Evolutionary conservation across 2,329 filamentous ascomycete species (phyloP), one percentile per base, ranked within the genome.

Genomic region (Xylariaceae sp.): DNA sequence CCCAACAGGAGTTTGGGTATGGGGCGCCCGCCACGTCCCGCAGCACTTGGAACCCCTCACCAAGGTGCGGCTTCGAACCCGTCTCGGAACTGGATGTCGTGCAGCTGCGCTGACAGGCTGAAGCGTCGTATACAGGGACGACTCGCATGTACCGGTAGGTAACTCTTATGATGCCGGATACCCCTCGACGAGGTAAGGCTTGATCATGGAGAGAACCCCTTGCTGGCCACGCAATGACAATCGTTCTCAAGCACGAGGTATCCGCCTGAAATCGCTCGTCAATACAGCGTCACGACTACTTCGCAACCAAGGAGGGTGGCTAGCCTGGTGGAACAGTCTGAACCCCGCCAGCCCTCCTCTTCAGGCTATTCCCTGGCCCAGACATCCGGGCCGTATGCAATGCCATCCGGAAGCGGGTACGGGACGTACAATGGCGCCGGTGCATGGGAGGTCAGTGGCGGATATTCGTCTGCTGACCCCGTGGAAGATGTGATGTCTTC

Each of bases 401-500:
- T n/a, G 46, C 57, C 29, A 14, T 46, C 46, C 36, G 47, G 38
- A 19, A 49, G 39, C 43, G 45, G 47, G 9, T 57, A 57, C 45
- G 50, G 48, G 26, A 61, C 63, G 12, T 68, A 67, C 45, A 59
- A 60, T 42, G 56, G 55, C 45, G 52, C 59, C 22, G 57, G 52
- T 38, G 56, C 65, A 19, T 70, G 68, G 64, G 70, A 70, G 6
- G 53, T 55, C 26, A 64, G 63, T 40, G 67, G 61, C 31, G n/a
- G 65, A 45, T 75, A 72, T 51, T 77, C 73, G 8, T 71, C 72
- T 5, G 65, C 68, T 26, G 71, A 74, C 46, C 75, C 72, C 16
- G 62, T 75, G 41, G 74, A 77, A 52, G 73, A 77, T 46, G 67
- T 74, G 41, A 63, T 72, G 48, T 63, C 66, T 24, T 77, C 75